phyloP scores from a whole-genome alignment of 352 stramenopile species.

The Albugo candida region DNA sequence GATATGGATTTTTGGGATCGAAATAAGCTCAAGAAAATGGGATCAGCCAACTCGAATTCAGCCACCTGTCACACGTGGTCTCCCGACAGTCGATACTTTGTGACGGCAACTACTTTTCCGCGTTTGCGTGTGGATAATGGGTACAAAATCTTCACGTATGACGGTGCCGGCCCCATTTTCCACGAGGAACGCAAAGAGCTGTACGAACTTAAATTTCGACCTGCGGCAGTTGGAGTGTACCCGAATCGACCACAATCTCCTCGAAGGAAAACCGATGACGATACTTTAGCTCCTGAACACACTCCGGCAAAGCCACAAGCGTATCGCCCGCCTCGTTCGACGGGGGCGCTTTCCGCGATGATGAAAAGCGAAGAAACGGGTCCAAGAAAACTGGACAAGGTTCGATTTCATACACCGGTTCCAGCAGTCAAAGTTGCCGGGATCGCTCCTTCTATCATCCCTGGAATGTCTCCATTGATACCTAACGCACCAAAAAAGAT shows the following conservation, averaged over 20 bases:
- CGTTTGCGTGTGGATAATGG: conserved; percentile 98
- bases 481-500: conserved; percentile 33
- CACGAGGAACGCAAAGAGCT: conserved; percentile 64
- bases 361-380: conserved; percentile 80
- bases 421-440: conserved; percentile 4
- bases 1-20: conserved; percentile 92
- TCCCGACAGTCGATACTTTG: conserved; percentile 88
- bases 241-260: conserved; percentile 78
- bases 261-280: conserved; percentile 37
- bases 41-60: conserved; percentile 59
- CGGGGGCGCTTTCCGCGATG: conserved; percentile 82
- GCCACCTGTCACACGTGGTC: conserved; percentile 81
- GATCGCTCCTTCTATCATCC: conserved; percentile 10
- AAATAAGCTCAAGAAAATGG: conserved; percentile 93
- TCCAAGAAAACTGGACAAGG: conserved; percentile 62
- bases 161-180: conserved; percentile 80
- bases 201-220: conserved; percentile 78
- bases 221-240: conserved; percentile 52
- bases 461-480: conserved; percentile 23
- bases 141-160: conserved; percentile 92
- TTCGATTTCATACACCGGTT: conserved; percentile 60
- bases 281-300: conserved; percentile 8
- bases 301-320: conserved; percentile 46
- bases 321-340: conserved; percentile 76
- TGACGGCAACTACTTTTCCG: conserved; percentile 92